Conservation (phyloP, 2,329 filamentous ascomycete genomes). For the Diaporthe sp. region DNA sequence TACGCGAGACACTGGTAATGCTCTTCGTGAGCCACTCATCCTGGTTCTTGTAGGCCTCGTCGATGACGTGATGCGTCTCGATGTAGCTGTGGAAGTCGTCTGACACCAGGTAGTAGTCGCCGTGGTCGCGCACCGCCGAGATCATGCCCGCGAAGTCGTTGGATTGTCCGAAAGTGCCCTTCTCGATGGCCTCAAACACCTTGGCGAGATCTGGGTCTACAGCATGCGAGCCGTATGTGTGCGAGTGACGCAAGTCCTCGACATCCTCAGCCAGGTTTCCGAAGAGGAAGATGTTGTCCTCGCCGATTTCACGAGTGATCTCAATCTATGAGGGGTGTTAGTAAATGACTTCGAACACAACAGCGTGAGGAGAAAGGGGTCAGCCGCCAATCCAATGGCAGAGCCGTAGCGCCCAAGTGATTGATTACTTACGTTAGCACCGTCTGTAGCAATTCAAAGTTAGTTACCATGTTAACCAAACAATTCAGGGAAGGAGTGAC, state of each 20-base stretch:
- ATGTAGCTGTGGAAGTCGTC: conserved; percentile 98
- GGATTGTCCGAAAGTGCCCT: conserved; percentile 84
- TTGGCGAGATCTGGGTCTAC: conserved; percentile 82
- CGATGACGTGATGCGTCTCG: conserved; percentile 90
- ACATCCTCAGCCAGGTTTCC: conserved; percentile 96
- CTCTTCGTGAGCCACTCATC: conserved; percentile 93
- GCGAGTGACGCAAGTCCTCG: conserved; percentile 91
- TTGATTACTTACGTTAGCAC: conserved; percentile 83
- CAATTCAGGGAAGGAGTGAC: no score
- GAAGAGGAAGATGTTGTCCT: conserved; percentile 98
- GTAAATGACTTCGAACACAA: conserved; percentile 38
- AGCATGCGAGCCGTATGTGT: conserved; percentile 85
- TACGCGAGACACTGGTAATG: conserved; percentile 88
- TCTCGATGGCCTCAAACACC: conserved; percentile 88
- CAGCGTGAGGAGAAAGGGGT: no score
- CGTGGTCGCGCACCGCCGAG: conserved; percentile 88
- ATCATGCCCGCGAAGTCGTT: conserved; percentile 86
- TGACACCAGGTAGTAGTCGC: conserved; percentile 97
- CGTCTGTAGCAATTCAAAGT: conserved; percentile 60
- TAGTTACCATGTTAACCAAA: background rate
- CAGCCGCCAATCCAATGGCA: background rate
- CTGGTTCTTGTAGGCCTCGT: conserved; percentile 91
- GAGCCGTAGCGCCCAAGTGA: background rate
- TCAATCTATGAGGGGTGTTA: conserved; percentile 74
- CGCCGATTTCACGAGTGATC: conserved; percentile 96